Evolutionary conservation across 1,139 yeast species (phyloP).

Genomic region (Suhomyces ambrosiae): DNA sequence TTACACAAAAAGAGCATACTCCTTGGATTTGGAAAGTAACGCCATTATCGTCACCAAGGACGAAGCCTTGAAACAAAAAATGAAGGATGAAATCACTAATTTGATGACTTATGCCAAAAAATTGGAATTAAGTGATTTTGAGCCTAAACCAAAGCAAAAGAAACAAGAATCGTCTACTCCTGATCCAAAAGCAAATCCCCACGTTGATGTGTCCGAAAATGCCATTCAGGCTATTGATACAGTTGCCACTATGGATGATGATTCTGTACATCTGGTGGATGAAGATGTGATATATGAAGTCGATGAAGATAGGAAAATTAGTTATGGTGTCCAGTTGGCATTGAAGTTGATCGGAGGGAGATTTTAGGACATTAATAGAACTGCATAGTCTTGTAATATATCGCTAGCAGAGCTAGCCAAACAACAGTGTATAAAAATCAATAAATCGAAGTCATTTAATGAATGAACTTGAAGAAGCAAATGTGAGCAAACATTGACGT

Average conservation of each 20-base stretch:
- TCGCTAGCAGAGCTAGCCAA: too few relatives aligned
- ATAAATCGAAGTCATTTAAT: too few relatives aligned
- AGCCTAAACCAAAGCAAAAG: constrained; percentile 31
- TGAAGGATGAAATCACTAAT: constrained; percentile 67
- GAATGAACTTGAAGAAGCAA: neutral
- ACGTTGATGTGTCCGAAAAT: constrained; percentile 15
- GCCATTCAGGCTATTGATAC: constrained; percentile 18
- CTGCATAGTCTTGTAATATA: constrained; percentile 4
- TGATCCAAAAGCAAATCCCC: constrained; percentile 4
- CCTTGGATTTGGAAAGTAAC: constrained; percentile 85
- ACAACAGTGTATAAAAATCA: too few relatives aligned
- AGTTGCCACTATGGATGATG: constrained; percentile 13
- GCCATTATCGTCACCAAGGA: constrained; percentile 78
- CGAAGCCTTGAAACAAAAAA: constrained; percentile 52
- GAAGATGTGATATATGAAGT: constrained; percentile 31
- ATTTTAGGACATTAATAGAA: constrained; percentile 35
- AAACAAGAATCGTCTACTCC: neutral
- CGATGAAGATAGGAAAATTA: constrained; percentile 60
- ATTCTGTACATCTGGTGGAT: constrained; percentile 8
- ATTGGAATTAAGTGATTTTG: constrained; percentile 60
- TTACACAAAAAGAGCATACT: constrained; percentile 87
- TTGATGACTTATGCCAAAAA: constrained; percentile 54
- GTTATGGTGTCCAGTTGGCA: constrained; percentile 63
- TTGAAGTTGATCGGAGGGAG: constrained; percentile 67
- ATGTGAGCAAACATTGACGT: too few relatives aligned